Evolutionary conservation across 1,284 basidiomycete genomes (phyloP).

Genomic region (Boletus sp.): DNA sequence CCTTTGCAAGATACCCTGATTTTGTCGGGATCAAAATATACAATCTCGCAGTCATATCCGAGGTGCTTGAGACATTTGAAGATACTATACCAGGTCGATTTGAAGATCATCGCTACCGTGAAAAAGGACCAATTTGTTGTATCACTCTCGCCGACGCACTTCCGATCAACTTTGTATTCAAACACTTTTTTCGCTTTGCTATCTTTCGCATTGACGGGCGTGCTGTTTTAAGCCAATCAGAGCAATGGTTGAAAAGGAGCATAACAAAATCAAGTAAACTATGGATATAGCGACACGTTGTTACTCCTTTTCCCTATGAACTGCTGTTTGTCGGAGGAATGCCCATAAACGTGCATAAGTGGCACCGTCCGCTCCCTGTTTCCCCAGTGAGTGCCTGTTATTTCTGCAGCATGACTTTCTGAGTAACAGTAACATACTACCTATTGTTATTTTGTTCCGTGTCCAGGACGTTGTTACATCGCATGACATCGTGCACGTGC

Average conservation of each 20-base stretch:
- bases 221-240: neutral
- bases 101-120: neutral
- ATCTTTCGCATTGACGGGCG: neutral
- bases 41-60: constrained; percentile 9
- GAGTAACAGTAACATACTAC: neutral
- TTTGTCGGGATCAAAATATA: neutral
- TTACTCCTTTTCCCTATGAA: neutral
- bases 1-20: neutral
- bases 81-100: constrained; percentile 4
- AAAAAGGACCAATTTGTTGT: neutral
- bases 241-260: neutral
- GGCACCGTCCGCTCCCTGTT: neutral
- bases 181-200: neutral
- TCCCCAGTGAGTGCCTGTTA: too few relatives aligned
- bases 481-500: too few relatives aligned
- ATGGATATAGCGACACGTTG: neutral
- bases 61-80: constrained; percentile 2
- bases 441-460: neutral
- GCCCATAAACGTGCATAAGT: neutral
- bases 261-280: neutral
- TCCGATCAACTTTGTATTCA: neutral
- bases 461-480: too few relatives aligned
- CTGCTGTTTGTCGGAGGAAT: neutral
- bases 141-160: too few relatives aligned
- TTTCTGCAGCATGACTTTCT: neutral